Evolutionary conservation across 768 basidiomycete genomes (phyloP).

Genomic region (Cystofilobasidium capitatum): DNA sequence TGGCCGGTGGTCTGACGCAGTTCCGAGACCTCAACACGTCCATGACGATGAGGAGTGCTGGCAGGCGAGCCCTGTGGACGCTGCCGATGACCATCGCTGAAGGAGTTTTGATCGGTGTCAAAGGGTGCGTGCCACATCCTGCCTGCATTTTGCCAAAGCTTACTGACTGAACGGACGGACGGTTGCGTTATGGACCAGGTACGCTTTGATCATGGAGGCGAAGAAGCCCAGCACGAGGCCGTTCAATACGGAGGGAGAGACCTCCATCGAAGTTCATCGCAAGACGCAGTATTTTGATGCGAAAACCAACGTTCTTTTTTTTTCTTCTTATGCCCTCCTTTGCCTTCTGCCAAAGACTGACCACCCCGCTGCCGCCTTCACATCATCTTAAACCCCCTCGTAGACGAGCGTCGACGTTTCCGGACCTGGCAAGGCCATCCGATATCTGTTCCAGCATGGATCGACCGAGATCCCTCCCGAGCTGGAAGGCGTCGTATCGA

Average conservation of each 20-base stretch:
- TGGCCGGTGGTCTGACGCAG: conserved; percentile 32
- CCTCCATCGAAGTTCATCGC: conserved; percentile 63
- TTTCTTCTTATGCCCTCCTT: conserved; percentile 32
- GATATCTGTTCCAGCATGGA: neutral
- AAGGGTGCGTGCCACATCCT: conserved; percentile 33
- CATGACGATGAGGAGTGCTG: conserved; percentile 37
- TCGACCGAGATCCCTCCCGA: neutral
- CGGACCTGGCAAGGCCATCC: neutral
- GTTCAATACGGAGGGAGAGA: conserved; percentile 66
- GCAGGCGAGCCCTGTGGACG: conserved; percentile 72
- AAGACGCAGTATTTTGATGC: conserved; percentile 69
- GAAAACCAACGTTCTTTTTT: conserved; percentile 40
- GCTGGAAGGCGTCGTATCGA: neutral
- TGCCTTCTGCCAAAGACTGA: neutral
- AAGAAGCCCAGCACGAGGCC: conserved; percentile 72
- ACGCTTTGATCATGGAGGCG: conserved; percentile 78
- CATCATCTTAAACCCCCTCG: too few relatives aligned
- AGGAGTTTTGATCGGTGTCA: conserved; percentile 40
- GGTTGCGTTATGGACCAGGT: conserved; percentile 46
- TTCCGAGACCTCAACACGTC: conserved; percentile 35
- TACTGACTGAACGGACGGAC: neutral
- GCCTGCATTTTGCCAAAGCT: too few relatives aligned
- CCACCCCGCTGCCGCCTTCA: neutral
- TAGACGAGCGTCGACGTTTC: too few relatives aligned
- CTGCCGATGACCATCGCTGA: conserved; percentile 54